Percentiles rank a stretch among this genome's conserved stretches.
These are phyloP conservation scores for Epichloe brachyelytri DNA, from an alignment of 2,329 filamentous ascomycete species.

Conservation along the genomic window DNA sequence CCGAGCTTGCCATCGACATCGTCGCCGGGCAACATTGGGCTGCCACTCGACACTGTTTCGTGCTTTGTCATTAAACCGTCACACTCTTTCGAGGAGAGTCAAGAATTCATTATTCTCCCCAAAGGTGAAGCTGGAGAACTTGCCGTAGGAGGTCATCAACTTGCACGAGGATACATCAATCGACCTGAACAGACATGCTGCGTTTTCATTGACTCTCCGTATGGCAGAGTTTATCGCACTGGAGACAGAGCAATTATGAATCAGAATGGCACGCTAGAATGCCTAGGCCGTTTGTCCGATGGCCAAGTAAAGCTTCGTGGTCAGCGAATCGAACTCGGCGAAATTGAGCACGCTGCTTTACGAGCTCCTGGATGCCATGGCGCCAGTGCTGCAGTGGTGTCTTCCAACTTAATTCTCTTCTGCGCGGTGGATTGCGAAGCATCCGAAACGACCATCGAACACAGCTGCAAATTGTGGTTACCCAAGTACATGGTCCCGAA, in stretches of 20 bases:
- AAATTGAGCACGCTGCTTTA: slow-evolving; percentile 59
- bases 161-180: slow-evolving; percentile 74
- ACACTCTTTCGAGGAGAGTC: slow-evolving; percentile 7
- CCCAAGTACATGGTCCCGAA: slow-evolving; percentile 73
- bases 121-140: slow-evolving; percentile 64
- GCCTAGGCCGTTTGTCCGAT: slow-evolving; percentile 63
- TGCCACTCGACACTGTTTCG: slow-evolving; percentile 70
- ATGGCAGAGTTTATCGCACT: slow-evolving; percentile 67
- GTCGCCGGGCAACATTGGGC: slow-evolving; percentile 57
- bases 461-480: slow-evolving; percentile 59
- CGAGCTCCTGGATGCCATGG: slow-evolving; percentile 49
- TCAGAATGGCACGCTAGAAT: slow-evolving; percentile 61
- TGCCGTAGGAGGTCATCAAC: slow-evolving; percentile 65
- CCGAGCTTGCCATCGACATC: slow-evolving; percentile 43
- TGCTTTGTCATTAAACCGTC: slow-evolving; percentile 52
- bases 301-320: slow-evolving; percentile 82
- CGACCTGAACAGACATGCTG: slow-evolving; percentile 59
- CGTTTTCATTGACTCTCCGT: slow-evolving; percentile 56
- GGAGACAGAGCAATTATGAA: slow-evolving; percentile 68
- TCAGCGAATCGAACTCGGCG: slow-evolving; percentile 69
- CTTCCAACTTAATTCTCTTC: slow-evolving; percentile 61
- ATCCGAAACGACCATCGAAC: slow-evolving; percentile 31
- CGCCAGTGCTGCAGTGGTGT: slow-evolving; percentile 53
- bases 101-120: slow-evolving; percentile 41
- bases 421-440: slow-evolving; percentile 39